Evolutionary conservation across 805 yeast genomes (phyloP), one percentile per base, ranked within the genome.

Genomic region (Suhomyces sp.): DNA sequence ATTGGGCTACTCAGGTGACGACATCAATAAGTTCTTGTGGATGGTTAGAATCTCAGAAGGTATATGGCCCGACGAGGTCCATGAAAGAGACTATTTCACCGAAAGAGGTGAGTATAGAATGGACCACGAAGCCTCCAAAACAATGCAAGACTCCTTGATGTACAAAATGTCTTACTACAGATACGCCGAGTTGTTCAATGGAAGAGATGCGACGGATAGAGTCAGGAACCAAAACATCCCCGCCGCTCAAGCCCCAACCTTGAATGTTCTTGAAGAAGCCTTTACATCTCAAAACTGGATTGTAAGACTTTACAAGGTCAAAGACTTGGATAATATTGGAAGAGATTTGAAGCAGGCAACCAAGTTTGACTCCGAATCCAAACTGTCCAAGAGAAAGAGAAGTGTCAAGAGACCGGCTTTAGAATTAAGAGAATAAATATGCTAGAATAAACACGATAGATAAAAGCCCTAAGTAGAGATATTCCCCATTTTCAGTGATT

Each of bases 21-120:
- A 96, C 72, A 76, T 94, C 62, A 94, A 94, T 77, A 94, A 94
- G 73, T 94, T 91, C 73, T 72, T 94, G 65, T 96, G 99, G 99
- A 94, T 94, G 99, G 91, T 94, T 25, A 83, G 99, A 69, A 94
- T 94, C 59, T 82, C 97, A n/a, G 97, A 94, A 72, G 99, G 99
- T 50, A 89, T 94, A 54, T 94, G 99, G 99, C 99, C 99, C 1
- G 97, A 94, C n/a, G 98, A 94, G 66, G 85, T 94, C 53, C 80
- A 77, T 59, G 99, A 94, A 73, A 77, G 94, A 57, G 81, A 84
- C 58, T 94, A 75, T 73, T 94, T 92, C 79, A 87, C 92, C 20
- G 82, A 82, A 4, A 73, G 82, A 50, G 97, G 98, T 55, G 97
- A 91, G 69, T 94, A 90, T 69, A 84, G 84, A 62, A 86, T 94